Evolutionary conservation across 371 early-diverging fungal species (phyloP).

Genomic region (Actinomucor elegans): DNA sequence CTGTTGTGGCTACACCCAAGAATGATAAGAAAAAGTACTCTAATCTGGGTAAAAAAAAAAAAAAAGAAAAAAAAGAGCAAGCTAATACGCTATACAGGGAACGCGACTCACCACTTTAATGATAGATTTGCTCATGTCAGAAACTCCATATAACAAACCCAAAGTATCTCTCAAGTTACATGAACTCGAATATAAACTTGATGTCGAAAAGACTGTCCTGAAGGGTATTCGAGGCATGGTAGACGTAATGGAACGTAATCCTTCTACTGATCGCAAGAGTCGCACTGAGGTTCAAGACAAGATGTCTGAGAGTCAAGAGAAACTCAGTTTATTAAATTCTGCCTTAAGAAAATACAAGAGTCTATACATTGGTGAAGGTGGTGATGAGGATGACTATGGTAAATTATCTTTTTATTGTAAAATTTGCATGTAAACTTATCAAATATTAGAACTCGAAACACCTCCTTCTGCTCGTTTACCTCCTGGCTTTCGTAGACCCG

Average conservation of each 20-base stretch:
- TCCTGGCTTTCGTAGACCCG: conserved; percentile 70
- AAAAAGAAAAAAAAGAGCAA: neutral
- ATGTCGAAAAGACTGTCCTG: conserved; percentile 85
- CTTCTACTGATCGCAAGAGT: conserved; percentile 55
- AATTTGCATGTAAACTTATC: neutral
- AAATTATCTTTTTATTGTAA: neutral
- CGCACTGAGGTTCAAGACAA: conserved; percentile 65
- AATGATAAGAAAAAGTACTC: conserved; percentile 40
- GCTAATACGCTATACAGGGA: neutral
- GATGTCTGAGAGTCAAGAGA: conserved; percentile 75
- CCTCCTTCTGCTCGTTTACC: conserved; percentile 49
- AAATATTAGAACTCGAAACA: conserved; percentile 33
- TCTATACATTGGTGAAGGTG: conserved; percentile 74
- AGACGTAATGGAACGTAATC: conserved; percentile 43
- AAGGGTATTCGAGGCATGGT: conserved; percentile 68
- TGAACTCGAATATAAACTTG: conserved; percentile 83
- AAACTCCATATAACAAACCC: conserved; percentile 76
- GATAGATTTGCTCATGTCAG: conserved; percentile 70
- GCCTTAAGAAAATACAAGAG: conserved; percentile 85
- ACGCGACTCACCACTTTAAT: conserved; percentile 2
- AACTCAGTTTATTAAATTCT: conserved; percentile 75
- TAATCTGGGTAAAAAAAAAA: conserved; percentile 47
- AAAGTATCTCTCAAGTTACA: conserved; percentile 86
- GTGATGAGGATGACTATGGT: conserved; percentile 73
- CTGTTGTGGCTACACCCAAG: neutral